Base-by-base conservation (phyloP, 345 rosid genomes). In the Pugionium cornutum region DNA sequence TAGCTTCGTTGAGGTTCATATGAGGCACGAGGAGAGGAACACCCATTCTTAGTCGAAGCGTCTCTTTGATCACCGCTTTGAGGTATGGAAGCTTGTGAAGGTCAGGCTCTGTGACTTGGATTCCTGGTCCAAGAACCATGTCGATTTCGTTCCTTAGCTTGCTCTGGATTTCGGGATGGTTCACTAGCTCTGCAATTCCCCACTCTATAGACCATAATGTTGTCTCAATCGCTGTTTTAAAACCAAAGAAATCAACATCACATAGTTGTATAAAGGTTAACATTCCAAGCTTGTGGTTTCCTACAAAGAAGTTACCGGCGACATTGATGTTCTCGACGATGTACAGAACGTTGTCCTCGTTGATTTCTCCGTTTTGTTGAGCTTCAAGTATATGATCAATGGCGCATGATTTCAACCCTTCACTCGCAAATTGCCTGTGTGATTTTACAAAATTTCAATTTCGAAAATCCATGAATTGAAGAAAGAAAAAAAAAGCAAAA, bases 1-100 rank as follows among this genome's bases (percentile, higher is more conserved):
- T 94, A 25, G 99, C 99, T 0, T 94, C 96, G 28, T 90, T 66
- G 61, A 94, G 95, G 82, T 94, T 94, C 99, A 94, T 90, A 86
- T 94, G 99, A 0, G 97, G 99, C n/a, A 94, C 99, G 8, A 94
- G 95, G 1, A 94, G 89, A 9, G 99, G 99, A 66, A 94, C 88
- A 1, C 96, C 97, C 96, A 90, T 94, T 33, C 99, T 79, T 5
- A 90, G 77, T 10, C 99, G 73, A 42, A 94, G 92, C 2, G 99
- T 87, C 71, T 94, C 99, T 79, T 90, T 94, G 76, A 94, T 10
- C 47, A 94, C 99, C 0, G 99, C 99, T 58, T 94, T 89, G 7
- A 94, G 97, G 76, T 88, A 94, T 1, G 99, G 96, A 1, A 94
- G 95, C 68, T 77, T 88, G 51, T 66, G 37, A 9, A 75, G 81